Evolutionary conservation across 306 rosid genomes (phyloP), one percentile per base, ranked within the genome.

Genomic region (Alnus rubra): DNA sequence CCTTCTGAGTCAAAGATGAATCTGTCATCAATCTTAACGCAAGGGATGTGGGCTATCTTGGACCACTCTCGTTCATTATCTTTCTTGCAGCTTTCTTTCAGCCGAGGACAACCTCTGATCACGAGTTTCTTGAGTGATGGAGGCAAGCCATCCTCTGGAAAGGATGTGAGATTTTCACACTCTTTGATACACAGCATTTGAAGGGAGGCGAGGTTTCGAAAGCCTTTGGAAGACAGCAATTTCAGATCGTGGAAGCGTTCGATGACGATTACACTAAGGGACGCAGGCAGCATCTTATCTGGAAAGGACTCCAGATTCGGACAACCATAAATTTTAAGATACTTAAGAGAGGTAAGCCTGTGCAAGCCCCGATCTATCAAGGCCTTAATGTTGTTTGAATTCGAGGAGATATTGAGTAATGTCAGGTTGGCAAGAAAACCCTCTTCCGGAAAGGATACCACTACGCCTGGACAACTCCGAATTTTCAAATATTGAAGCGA

Each of bases 121-220:
- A 0, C 0, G 1, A 77, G 58, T 2, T 2, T 0, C 19, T 0
- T 0, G 0, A 78, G 81, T 8, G 71, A 78, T n/a, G 1, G 28
- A 44, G 76, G 71, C 31, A 78, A 45, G 8, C 68, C 69, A 54
- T 54, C 19, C 69, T 4, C 3, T 28, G 75, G 69, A 42, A 77
- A 23, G 4, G 16, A 69, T 55, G 10, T 52, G 0, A 77, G 53
- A 12, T 54, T 69, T 69, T 19, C 13, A 11, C 71, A 78, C 8
- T 16, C 0, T 0, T 0, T 0, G 7, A 83, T 72, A 0, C 0
- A 0, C 63, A 84, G 51, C 9, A 15, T 1, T 48, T 71, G 4
- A 55, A 83, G 87, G 56, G 78, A 79, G 73, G 60, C 48, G 47
- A 83, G 86, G 62, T 10, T 62, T 5, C 16, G 64, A 76, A 84